Conservation (phyloP, 2,329 filamentous ascomycete genomes). For the Aspergillus eucalypticola region DNA sequence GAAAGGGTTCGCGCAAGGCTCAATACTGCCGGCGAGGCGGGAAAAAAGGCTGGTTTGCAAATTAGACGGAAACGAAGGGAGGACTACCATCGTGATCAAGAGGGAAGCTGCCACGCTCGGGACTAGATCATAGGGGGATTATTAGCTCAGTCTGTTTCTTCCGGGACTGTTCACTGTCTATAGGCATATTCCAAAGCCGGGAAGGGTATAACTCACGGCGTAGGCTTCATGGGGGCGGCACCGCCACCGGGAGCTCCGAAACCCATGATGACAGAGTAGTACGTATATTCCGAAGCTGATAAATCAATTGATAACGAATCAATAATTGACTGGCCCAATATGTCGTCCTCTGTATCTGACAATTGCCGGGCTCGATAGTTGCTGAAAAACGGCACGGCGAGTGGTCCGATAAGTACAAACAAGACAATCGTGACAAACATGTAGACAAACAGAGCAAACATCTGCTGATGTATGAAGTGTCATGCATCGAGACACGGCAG, state of each 20-base stretch:
- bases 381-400: slow-evolving; percentile 11
- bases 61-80: background rate
- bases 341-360: background rate
- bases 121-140: slow-evolving; percentile 52
- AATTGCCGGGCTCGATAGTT: slow-evolving; percentile 1
- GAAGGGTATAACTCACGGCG: slow-evolving; percentile 58
- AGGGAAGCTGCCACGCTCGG: slow-evolving; percentile 92
- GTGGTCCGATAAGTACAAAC: slow-evolving; percentile 26
- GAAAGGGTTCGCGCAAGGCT: background rate
- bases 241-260: slow-evolving; percentile 72
- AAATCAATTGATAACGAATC: background rate
- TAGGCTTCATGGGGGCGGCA: slow-evolving; percentile 65
- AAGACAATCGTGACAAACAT: slow-evolving; percentile 27
- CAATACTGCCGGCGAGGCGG: background rate
- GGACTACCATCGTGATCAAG: slow-evolving; percentile 82
- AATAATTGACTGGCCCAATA: background rate
- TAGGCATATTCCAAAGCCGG: background rate
- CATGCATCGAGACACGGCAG: background rate
- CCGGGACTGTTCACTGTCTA: background rate
- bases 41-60: too few relatives aligned
- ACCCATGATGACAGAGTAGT: slow-evolving; percentile 38
- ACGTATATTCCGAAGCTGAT: too few relatives aligned
- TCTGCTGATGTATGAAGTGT: background rate
- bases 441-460: slow-evolving; percentile 27
- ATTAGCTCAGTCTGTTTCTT: background rate